Base-by-base conservation (phyloP, 768 basidiomycete species). In the Suillus hirtellus region DNA sequence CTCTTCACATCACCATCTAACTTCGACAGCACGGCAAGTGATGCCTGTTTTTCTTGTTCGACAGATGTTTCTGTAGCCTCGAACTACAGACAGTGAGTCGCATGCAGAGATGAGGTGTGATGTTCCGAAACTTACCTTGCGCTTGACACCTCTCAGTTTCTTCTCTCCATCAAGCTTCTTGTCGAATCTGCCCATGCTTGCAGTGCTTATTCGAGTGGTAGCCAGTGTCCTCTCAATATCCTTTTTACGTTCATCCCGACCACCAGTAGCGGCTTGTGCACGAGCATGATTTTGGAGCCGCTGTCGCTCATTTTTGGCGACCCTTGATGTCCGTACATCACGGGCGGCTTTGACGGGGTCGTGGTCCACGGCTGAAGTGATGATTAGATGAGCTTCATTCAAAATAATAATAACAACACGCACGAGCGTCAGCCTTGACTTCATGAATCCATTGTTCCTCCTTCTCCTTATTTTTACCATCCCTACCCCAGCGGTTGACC, bases 101-200 rank as follows among this genome's bases (percentile, higher is more conserved):
- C 37, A 46, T 44, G 0, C 60, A 54, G 58, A 35, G 49, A 15
- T n/a, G 60, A 10, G 35, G 11, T 3, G 58, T 12, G 38, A 6
- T 8, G 14, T 14, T 49, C 7, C 21, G 3, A 31, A 3, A 49
- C n/a, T 0, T 66, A 93, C 94, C 89, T 98, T 98, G 70, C 97
- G 87, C 80, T 98, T 99, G 54, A 95, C 78, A 7, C 95, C 95
- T 42, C 86, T 86, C 50, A 88, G 73, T 76, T 93, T 95, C 74
- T 92, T 91, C 76, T 99, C 97, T 14, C 96, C 96, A 59, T 96
- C 90, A 24, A 99, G 83, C 71, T 82, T 87, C 67, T 86, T 89
- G 75, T 99, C 96, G 69, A 97, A 99, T 69, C 85, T 89, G 67
- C 97, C 97, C 89, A 99, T 89, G 69, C 93, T 96, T 0, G 95